A percentile compares a stretch with the other conserved stretches of the same genome.
Evolutionary conservation across 306 rosid genomes (phyloP).

Genomic region (Fagus crenata): DNA sequence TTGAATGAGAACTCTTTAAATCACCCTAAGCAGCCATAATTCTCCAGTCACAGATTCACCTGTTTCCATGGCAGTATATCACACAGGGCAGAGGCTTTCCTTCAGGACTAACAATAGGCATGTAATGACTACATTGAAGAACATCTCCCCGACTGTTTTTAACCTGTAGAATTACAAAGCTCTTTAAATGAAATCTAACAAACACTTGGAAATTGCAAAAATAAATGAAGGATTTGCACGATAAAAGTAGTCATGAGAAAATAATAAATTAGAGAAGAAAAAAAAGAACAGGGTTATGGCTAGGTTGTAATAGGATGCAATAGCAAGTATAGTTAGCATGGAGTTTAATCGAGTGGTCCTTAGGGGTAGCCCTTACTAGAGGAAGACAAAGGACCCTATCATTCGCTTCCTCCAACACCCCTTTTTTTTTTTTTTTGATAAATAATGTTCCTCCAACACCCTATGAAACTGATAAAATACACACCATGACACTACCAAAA

Average conservation of each 20-base stretch:
- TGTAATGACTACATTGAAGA: slow-evolving; percentile 89
- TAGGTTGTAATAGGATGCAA: too few relatives aligned
- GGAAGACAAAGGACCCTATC: too few relatives aligned
- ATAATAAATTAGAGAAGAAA: too few relatives aligned
- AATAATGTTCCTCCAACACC: too few relatives aligned
- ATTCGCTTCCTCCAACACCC: too few relatives aligned
- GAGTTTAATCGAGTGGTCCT: too few relatives aligned
- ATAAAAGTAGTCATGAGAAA: neutral
- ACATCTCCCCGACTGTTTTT: slow-evolving; percentile 80
- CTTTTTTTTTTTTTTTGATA: too few relatives aligned
- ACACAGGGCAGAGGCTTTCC: slow-evolving; percentile 96
- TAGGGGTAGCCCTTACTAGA: too few relatives aligned
- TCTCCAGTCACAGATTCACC: slow-evolving; percentile 44
- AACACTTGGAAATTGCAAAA: slow-evolving; percentile 1
- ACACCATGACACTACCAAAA: too few relatives aligned
- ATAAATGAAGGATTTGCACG: neutral
- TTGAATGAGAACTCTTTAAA: slow-evolving; percentile 17
- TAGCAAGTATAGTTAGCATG: too few relatives aligned
- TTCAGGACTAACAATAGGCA: slow-evolving; percentile 83
- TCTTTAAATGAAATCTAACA: slow-evolving; percentile 12
- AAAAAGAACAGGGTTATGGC: too few relatives aligned
- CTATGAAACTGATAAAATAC: too few relatives aligned
- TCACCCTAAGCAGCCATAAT: slow-evolving; percentile 9
- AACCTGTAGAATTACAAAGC: slow-evolving; percentile 56
- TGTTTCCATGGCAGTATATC: slow-evolving; percentile 97